phyloP scores from a whole-genome alignment of 768 basidiomycete species.

The Rhizopogon vulgaris region DNA sequence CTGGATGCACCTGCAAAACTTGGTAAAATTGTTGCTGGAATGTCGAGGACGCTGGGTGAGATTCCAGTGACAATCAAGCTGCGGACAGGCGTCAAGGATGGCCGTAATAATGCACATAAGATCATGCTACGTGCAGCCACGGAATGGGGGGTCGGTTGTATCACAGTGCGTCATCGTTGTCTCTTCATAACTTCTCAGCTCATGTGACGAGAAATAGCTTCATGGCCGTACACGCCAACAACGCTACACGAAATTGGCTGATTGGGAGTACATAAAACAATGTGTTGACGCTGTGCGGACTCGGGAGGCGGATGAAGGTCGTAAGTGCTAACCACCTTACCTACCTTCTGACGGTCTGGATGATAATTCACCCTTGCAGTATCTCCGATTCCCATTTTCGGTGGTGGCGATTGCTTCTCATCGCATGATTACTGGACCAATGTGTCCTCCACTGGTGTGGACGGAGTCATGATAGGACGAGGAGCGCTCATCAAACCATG shows the following conservation, averaged over 20 bases:
- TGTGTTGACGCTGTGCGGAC: conserved; percentile 79
- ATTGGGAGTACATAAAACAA: conserved; percentile 90
- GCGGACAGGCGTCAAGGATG: conserved; percentile 91
- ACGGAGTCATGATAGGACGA: conserved; percentile 92
- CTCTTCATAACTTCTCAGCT: not conserved
- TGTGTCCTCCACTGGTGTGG: conserved; percentile 76
- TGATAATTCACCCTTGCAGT: conserved; percentile 36
- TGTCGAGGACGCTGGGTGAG: conserved; percentile 86
- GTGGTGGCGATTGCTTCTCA: conserved; percentile 94
- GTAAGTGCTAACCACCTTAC: conserved; percentile 36
- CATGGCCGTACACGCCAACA: conserved; percentile 95
- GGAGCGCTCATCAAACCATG: conserved; percentile 96
- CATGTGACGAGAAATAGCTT: conserved; percentile 43
- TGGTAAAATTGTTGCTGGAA: conserved; percentile 82
- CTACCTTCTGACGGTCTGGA: not conserved
- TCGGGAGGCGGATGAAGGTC: conserved; percentile 61
- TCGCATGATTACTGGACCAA: conserved; percentile 75
- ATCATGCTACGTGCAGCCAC: conserved; percentile 73
- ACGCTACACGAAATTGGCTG: conserved; percentile 85
- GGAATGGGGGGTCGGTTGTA: conserved; percentile 42
- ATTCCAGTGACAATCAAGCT: conserved; percentile 88
- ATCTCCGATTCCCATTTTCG: conserved; percentile 87
- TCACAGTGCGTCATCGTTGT: conserved; percentile 30
- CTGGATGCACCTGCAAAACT: conserved; percentile 78
- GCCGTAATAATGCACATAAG: conserved; percentile 81